Base-by-base conservation (phyloP, 441 rosid species). In the Adansonia gregorii region DNA sequence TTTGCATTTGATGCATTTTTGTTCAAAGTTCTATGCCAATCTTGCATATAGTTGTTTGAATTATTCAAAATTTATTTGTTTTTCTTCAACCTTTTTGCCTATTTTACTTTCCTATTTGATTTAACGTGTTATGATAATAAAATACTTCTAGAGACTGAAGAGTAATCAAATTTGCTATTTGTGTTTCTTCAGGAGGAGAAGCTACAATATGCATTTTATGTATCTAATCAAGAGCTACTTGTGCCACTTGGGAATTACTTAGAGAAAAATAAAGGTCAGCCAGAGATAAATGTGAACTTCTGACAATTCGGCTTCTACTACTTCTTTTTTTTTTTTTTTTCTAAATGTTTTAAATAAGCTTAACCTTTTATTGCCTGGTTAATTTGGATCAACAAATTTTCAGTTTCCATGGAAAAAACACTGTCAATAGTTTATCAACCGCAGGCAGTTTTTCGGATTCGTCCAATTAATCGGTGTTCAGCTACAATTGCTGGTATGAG, bases 361-460 rank as follows among this genome's bases (percentile, higher is more conserved):
- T 70, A 8, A 22, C 24, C 9, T 65, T 17, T 56, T 12, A 5
- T 64, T 66, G 72, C 5, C 20, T 49, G 72, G 41, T 72, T 19
- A 66, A 79, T 49, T 74, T 51, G 81, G 69, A 73, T 41, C n/a
- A 7, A 70, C 6, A n/a, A 56, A 8, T 46, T 80, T 84, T 82
- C 95, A 97, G 98, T 94, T 80, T 93, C 98, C 68, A 98, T 97
- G 88, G 98, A 94, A 93, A 94, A 90, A 90, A 96, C 91, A 10
- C 87, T 94, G 70, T 79, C 94, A 0, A 97, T 97, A 59, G 94
- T 97, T 73, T 64, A 64, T 64, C 68, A 64, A 64, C 68, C 48
- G 48, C 68, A 64, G 78, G 99, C 98, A 76, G 80, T 97, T 84
- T 97, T 94, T 77, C 85, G 98, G 70, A 97, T 94, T 77, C 96